phyloP scores from a whole-genome alignment of 305 asterid genomes.

The Solanum hybrid region DNA sequence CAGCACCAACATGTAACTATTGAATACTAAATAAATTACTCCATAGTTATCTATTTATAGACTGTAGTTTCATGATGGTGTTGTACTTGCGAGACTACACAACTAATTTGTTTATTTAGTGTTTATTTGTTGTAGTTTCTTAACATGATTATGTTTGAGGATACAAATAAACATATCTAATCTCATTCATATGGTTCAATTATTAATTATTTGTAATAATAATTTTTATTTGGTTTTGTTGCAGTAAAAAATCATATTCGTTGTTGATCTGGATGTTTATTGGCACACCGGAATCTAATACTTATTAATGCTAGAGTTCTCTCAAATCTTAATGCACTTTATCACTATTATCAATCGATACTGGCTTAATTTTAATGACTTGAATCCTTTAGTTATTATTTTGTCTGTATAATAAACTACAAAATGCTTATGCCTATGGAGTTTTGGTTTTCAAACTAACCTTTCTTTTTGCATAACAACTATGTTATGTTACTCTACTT shows the following conservation, averaged over 20 bases:
- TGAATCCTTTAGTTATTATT: not conserved
- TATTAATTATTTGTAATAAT: not conserved
- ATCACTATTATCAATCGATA: not conserved
- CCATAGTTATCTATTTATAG: not conserved
- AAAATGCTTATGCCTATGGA: not conserved
- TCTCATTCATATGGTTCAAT: not conserved
- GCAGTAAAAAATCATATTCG: not conserved
- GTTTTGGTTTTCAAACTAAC: not conserved
- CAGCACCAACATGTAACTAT: not conserved
- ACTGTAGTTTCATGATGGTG: not conserved
- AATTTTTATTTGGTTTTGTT: not conserved
- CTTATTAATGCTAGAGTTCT: not conserved
- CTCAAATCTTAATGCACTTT: not conserved
- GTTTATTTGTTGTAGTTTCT: not conserved
- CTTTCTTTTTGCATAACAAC: not conserved
- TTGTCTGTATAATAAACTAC: not conserved
- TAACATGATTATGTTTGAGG: not conserved
- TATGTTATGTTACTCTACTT: not conserved
- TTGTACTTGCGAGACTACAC: not conserved
- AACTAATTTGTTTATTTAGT: not conserved
- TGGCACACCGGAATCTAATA: not conserved
- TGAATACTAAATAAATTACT: not conserved
- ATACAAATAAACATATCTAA: not conserved
- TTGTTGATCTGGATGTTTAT: not conserved
- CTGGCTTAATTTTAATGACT: not conserved